Conservation (phyloP, 768 basidiomycete species). For the Cytidiella melzeri region DNA sequence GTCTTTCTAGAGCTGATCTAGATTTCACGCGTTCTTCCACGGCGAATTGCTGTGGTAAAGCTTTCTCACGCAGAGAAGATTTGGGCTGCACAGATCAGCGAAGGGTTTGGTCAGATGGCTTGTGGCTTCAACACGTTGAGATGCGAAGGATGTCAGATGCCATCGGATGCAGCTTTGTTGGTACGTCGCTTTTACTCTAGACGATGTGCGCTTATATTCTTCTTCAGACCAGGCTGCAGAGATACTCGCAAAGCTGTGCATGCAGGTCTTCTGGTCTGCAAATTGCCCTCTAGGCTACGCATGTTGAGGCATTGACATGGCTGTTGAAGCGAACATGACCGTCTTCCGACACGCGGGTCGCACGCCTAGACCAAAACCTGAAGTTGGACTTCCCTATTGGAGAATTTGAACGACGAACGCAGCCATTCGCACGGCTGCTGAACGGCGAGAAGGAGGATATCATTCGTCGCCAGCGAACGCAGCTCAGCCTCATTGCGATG, state of each 20-base stretch:
- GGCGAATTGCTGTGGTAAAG: too few relatives aligned
- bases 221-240: constrained; percentile 89
- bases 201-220: too few relatives aligned
- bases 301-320: constrained; percentile 72
- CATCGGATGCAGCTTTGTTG: constrained; percentile 99
- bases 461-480: constrained; percentile 85
- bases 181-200: constrained; percentile 38
- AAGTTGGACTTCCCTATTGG: constrained; percentile 91
- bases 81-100: constrained; percentile 90
- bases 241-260: constrained; percentile 83
- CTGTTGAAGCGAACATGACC: constrained; percentile 84
- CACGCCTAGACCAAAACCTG: constrained; percentile 85
- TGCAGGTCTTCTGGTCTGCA: constrained; percentile 58
- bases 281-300: constrained; percentile 52
- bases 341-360: constrained; percentile 97
- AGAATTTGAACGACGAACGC: constrained; percentile 87
- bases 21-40: too few relatives aligned
- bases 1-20: too few relatives aligned
- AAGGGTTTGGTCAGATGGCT: constrained; percentile 94
- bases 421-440: constrained; percentile 85
- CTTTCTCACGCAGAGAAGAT: constrained; percentile 84
- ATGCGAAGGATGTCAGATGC: constrained; percentile 87
- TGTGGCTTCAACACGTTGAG: constrained; percentile 97
- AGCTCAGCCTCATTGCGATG: constrained; percentile 73
- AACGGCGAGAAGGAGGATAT: constrained; percentile 95